Base-by-base conservation (phyloP, 352 stramenopile species). In the Globisporangium paddicum region DNA sequence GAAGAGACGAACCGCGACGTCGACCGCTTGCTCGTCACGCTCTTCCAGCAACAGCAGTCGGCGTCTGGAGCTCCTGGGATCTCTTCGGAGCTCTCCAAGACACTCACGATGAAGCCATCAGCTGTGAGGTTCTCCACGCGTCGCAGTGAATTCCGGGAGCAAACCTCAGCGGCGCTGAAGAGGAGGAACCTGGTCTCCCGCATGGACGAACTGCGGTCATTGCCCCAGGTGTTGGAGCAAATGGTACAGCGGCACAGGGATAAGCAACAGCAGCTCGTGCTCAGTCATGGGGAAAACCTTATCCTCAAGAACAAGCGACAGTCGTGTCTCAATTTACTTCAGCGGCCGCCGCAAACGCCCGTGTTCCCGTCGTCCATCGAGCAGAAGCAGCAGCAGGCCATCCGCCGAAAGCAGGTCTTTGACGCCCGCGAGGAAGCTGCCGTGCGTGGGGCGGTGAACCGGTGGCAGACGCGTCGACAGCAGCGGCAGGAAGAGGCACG, bases 291-390 rank as follows among this genome's bases (percentile, higher is more conserved):
- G 8, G 60, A 75, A 30, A 58, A 90, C 47, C 67, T 87, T 1
- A 66, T 90, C 19, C 55, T 56, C 10, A 74, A 72, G 38, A 90
- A 90, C 63, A 76, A 78, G 21, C 50, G 54, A 6, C 73, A 76
- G 21, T 59, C 63, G 10, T 63, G 52, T 8, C 44, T 67, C n/a
- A 61, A 70, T 7, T 54, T 80, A 35, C 55, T 88, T 5, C 74
- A 88, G 37, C 75, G 75, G 13, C 72, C 77, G 7, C 63, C 71
- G 3, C 64, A 77, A 25, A 87, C 79, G n/a, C 71, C 79, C 0
- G 28, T 87, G 16, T 82, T 85, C 35, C 79, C 77, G 14, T 90
- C 77, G 2, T 55, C 67, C 3, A 67, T 79, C 1, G 80, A 90
- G 14, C 74, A 75, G 26, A 78, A 81, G 44, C 59, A 75, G 28